Percentiles rank a stretch among this genome's conserved stretches.
Conservation (phyloP, 2,329 filamentous ascomycete species). For the Ascochyta fabae region DNA sequence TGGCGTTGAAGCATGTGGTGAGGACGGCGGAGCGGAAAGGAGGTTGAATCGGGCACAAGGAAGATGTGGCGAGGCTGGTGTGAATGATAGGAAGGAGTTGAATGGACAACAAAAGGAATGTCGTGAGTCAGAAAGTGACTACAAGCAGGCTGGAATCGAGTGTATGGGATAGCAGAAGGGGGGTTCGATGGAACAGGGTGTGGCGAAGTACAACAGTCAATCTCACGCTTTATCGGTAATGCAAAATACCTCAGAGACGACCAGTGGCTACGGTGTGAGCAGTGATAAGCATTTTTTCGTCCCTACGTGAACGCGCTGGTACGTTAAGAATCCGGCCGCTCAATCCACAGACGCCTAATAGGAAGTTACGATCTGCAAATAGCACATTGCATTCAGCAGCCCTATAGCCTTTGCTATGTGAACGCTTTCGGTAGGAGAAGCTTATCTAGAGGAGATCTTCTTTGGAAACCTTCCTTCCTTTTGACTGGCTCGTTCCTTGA, state of each 20-base stretch:
- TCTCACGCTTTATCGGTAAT: neutral
- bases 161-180: conserved; percentile 40
- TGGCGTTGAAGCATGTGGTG: conserved; percentile 24
- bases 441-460: conserved; percentile 1
- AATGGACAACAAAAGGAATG: conserved; percentile 36
- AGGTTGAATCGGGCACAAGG: conserved; percentile 37
- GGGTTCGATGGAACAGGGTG: conserved; percentile 34
- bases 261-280: neutral
- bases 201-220: conserved; percentile 28
- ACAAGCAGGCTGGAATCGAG: conserved; percentile 41
- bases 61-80: conserved; percentile 31
- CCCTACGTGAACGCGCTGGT: neutral
- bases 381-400: neutral
- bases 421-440: neutral
- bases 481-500: neutral
- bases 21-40: conserved; percentile 33
- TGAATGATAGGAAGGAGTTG: conserved; percentile 44
- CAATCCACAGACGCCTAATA: neutral
- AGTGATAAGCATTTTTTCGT: neutral
- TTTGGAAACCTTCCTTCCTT: conserved; percentile 1
- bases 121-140: conserved; percentile 39
- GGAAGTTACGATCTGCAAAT: neutral
- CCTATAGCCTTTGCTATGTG: neutral
- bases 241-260: neutral
- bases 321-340: neutral